Evolutionary conservation across 441 rosid genomes (phyloP), one percentile per base, ranked within the genome.

Genomic region (Mallotus repandus): DNA sequence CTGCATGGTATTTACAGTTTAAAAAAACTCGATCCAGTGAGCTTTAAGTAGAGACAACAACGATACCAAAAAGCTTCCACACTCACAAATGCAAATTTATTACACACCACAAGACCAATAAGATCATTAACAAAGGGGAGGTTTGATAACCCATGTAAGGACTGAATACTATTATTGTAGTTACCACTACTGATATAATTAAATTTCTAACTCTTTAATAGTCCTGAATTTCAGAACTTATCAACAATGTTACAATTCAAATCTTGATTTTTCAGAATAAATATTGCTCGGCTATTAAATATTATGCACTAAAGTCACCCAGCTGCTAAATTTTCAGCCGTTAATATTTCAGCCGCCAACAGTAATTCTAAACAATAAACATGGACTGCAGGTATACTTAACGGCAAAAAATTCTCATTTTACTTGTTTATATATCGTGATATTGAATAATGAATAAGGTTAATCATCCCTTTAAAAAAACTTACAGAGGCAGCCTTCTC

Each of bases 401-500:
- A 29, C 60, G 21, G 32, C 60, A 21, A 56, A 53, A 52, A 38
- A 15, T 3, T 52, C 14, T 35, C 18, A 56, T 19, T 50, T 62
- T 53, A 52, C 15, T 35, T 35, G 29, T 38, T 64, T 53, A 19
- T 56, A 5, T 21, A 62, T 9, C n/a, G 25, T 9, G 62, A 43
- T 16, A n/a, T 0, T 46, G 45, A 9, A 58, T 57, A 56, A 46
- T 19, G 45, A 6, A 64, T 69, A 75, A 72, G 29, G 48, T 22
- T 55, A 63, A 52, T 32, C 32, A 56, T 71, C 62, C 22, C 70
- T 62, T 69, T 68, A 72, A 64, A 38, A 72, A 77, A 73, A 80
- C 98, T 92, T 89, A 94, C 98, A 52, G 99, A 94, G 76, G 99
- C 99, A 63, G 98, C 91, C 81, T 91, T 94, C 85, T 94, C 99